phyloP scores from a whole-genome alignment of 2,329 filamentous ascomycete genomes.

The Botrytis hyacinthi region DNA sequence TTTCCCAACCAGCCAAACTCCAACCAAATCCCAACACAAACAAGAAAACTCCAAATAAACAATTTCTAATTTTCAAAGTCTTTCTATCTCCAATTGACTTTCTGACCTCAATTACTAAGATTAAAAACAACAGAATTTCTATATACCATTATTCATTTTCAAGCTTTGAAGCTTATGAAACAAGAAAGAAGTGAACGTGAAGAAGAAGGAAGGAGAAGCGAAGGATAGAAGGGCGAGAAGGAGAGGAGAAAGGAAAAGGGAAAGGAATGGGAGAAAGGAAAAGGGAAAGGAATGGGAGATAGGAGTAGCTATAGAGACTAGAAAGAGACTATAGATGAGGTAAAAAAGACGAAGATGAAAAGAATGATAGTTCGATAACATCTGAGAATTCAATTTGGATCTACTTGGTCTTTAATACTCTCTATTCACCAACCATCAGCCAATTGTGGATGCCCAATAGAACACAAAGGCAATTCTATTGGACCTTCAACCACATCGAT shows the following conservation, averaged over 20 bases:
- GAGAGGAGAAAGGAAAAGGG: background rate
- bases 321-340: background rate
- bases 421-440: background rate
- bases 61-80: too few species aligned
- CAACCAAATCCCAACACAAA: too few species aligned
- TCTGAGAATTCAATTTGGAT: background rate
- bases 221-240: rapidly evolving
- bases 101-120: too few species aligned
- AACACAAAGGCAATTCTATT: background rate
- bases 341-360: background rate
- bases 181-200: background rate
- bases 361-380: background rate
- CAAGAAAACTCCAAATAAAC: too few species aligned
- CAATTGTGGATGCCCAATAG: background rate
- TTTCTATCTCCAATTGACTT: too few species aligned
- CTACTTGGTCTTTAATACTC: background rate
- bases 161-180: background rate
- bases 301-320: background rate
- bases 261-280: too few species aligned
- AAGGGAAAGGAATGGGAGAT: too few species aligned
- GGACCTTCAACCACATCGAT: background rate
- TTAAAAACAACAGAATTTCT: background rate
- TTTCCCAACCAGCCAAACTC: too few species aligned
- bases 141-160: background rate
- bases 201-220: background rate